These are phyloP conservation scores for Hyphodiscus sp. DNA, from an alignment of 2,329 filamentous ascomycete genomes.

Conservation along the genomic window DNA sequence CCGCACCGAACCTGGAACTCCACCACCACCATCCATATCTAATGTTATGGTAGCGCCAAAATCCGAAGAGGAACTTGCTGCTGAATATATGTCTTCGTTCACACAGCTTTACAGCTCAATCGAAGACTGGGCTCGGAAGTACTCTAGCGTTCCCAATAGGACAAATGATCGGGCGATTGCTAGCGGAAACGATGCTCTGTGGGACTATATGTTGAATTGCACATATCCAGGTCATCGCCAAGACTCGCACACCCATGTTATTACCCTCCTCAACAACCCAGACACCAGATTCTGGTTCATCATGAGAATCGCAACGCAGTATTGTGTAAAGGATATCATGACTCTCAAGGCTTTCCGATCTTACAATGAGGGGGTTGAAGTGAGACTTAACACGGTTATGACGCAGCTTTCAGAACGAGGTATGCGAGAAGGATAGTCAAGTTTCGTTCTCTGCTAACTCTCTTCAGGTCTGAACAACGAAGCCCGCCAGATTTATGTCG, in stretches of 20 bases:
- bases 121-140: constrained; percentile 27
- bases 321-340: constrained; percentile 32
- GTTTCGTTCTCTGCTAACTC: constrained; percentile 3
- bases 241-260: constrained; percentile 29
- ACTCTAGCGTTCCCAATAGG: constrained; percentile 18
- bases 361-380: constrained; percentile 24
- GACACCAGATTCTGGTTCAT: constrained; percentile 31
- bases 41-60: constrained; percentile 9
- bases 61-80: constrained; percentile 2
- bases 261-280: constrained; percentile 30
- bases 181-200: constrained; percentile 25
- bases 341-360: constrained; percentile 30
- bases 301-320: constrained; percentile 34
- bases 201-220: constrained; percentile 33
- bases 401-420: constrained; percentile 21
- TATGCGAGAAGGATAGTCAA: constrained; percentile 13
- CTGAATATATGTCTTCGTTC: constrained; percentile 13
- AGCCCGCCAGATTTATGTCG: constrained; percentile 30
- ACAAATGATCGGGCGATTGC: constrained; percentile 18
- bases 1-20: constrained; percentile 3
- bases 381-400: constrained; percentile 19
- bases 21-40: background rate
- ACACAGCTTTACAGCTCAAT: constrained; percentile 15
- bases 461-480: constrained; percentile 16
- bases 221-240: constrained; percentile 24